Evolutionary conservation across 495 filamentous ascomycete species (phyloP).

Genomic region (Penicillium bovifimosum): DNA sequence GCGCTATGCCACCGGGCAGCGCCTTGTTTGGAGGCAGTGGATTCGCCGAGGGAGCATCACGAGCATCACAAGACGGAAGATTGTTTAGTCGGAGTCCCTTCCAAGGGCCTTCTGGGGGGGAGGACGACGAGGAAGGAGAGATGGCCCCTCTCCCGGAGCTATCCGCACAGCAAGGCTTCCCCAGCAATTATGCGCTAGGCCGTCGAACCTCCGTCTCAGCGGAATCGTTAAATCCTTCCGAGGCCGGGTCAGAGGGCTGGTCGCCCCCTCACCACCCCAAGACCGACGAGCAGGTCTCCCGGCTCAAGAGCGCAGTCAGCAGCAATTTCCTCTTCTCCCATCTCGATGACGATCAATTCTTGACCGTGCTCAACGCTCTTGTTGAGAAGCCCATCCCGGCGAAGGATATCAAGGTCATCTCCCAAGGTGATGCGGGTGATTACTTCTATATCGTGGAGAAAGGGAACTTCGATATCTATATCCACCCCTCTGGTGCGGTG

Average conservation of each 20-base stretch:
- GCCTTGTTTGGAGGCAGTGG: slow-evolving; percentile 29
- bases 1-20: slow-evolving; percentile 17
- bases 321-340: slow-evolving; percentile 92
- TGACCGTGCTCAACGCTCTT: slow-evolving; percentile 81
- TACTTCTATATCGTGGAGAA: slow-evolving; percentile 97
- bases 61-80: slow-evolving; percentile 14
- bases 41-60: slow-evolving; percentile 20
- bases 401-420: slow-evolving; percentile 94
- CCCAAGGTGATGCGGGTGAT: slow-evolving; percentile 91
- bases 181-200: slow-evolving; percentile 86
- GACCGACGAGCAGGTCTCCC: slow-evolving; percentile 68
- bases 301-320: slow-evolving; percentile 76
- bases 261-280: slow-evolving; percentile 79
- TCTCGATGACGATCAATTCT: slow-evolving; percentile 85
- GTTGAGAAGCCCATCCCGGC: slow-evolving; percentile 93
- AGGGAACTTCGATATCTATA: slow-evolving; percentile 85
- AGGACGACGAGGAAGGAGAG: slow-evolving; percentile 21
- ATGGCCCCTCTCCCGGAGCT: slow-evolving; percentile 30
- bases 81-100: slow-evolving; percentile 39
- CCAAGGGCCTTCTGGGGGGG: slow-evolving; percentile 22
- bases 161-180: slow-evolving; percentile 61
- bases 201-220: slow-evolving; percentile 95
- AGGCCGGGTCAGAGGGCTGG: slow-evolving; percentile 82
- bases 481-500: slow-evolving; percentile 72
- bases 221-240: slow-evolving; percentile 86